Evolutionary conservation across 495 filamentous ascomycete species (phyloP), one percentile per base, ranked within the genome.

Genomic region (Immersiella caudata): DNA sequence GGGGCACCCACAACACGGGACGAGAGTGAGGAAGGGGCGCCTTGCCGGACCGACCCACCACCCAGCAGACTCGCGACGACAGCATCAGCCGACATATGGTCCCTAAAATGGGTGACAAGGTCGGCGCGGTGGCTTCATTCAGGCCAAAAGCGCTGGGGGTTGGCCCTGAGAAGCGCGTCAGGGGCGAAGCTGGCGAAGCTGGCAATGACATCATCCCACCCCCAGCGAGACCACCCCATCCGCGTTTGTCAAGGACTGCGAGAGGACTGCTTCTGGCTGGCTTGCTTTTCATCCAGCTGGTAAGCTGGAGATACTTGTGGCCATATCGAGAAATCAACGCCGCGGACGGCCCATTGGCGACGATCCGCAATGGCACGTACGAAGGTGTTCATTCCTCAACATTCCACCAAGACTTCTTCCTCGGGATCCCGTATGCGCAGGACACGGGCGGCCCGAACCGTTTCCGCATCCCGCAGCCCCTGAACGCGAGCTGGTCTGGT

Each of bases 341-440:
- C 60, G 7, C 33, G 2, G 11, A 16, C 11, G 1, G 40, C 35
- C 60, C 62, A 24, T 62, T 29, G 16, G 65, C 50, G 22, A 58
- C 50, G 25, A 22, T 63, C n/a, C 63, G 58, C 22, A 80, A 80
- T 57, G 78, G 75, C 21, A 80, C 71, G 11, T 79, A 79, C 46
- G 69, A 72, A 29, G 76, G 78, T n/a, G 24, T 78, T 62, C 68
- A 76, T 63, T 71, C 77, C 14, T 62, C 73, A 14, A 24, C 57
- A 11, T 79, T 77, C 27, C 24, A 75, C 57, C 76, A 79, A 62
- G 86, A 88, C 14, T 70, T 72, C 52, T 91, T 90, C 71, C 85
- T 88, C 61, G 88, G 86, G 1, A 84, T 92, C 12, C 89, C 89
- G 0, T 91, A 86, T 70, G 89, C 89, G 6, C 81, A 88, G 64